Conservation (phyloP, 1,284 basidiomycete species). For the Cryptococcus sp. region DNA sequence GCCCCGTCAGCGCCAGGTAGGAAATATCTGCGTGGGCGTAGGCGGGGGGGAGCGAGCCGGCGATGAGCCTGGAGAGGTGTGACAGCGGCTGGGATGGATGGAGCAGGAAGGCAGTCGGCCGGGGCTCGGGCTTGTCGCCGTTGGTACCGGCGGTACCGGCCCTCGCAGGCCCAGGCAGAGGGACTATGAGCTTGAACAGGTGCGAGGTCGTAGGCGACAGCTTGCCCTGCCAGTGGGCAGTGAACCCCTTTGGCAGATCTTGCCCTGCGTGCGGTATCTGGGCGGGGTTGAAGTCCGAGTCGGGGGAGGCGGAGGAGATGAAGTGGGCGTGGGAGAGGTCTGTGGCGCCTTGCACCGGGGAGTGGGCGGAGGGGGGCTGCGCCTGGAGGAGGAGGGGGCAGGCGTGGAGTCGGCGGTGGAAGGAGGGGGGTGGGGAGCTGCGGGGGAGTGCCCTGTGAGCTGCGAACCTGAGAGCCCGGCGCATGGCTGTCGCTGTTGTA, state of each 20-base stretch:
- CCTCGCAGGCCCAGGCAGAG: slow-evolving; percentile 45
- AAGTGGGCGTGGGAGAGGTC: slow-evolving; percentile 39
- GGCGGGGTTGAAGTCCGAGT: slow-evolving; percentile 32
- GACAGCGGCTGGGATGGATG: slow-evolving; percentile 49
- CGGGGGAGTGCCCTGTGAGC: not conserved
- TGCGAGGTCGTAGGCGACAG: slow-evolving; percentile 62
- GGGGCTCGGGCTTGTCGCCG: slow-evolving; percentile 8
- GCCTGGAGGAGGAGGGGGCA: not conserved
- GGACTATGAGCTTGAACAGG: slow-evolving; percentile 63
- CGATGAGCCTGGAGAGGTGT: slow-evolving; percentile 52
- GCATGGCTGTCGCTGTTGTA: not conserved
- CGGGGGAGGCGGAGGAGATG: slow-evolving; percentile 28
- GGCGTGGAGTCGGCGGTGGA: not conserved
- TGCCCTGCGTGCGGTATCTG: slow-evolving; percentile 27
- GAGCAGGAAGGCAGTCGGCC: slow-evolving; percentile 57
- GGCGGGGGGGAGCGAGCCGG: slow-evolving; percentile 40
- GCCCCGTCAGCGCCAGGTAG: slow-evolving; percentile 52
- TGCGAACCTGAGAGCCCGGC: not conserved
- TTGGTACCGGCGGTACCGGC: slow-evolving; percentile 19
- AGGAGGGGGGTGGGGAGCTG: not conserved
- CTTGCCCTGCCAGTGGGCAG: slow-evolving; percentile 52
- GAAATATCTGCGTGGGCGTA: slow-evolving; percentile 50
- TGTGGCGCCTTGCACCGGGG: slow-evolving; percentile 23
- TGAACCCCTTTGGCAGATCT: slow-evolving; percentile 2
- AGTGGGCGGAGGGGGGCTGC: not conserved